Evolutionary conservation across 2,329 filamentous ascomycete genomes (phyloP).

Genomic region (Aspergillus sp.): DNA sequence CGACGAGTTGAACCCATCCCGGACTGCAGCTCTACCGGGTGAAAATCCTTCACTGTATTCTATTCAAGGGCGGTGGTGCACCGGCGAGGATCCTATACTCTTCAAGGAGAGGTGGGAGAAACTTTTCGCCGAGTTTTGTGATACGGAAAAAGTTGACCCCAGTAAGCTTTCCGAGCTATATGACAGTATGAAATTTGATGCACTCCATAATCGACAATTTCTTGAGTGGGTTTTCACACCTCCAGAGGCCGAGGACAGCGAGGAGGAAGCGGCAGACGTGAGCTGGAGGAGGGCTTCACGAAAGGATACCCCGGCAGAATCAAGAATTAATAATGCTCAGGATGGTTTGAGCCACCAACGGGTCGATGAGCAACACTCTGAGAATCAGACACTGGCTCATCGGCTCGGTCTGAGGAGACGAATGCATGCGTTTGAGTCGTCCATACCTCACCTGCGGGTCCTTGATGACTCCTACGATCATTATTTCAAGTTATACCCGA

Average conservation of each 20-base stretch:
- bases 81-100: constrained; percentile 87
- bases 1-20: constrained; percentile 8
- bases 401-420: constrained; percentile 52
- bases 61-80: constrained; percentile 93
- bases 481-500: constrained; percentile 89
- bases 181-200: constrained; percentile 99
- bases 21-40: constrained; percentile 17
- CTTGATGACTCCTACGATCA: constrained; percentile 59
- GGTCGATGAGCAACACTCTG: constrained; percentile 30
- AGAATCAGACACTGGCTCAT: constrained; percentile 36
- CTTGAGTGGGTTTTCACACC: constrained; percentile 97
- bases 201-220: constrained; percentile 92
- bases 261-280: constrained; percentile 52
- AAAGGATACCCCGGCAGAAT: constrained; percentile 22
- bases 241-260: constrained; percentile 72
- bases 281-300: constrained; percentile 20
- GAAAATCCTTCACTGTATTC: constrained; percentile 58
- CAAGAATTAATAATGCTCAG: constrained; percentile 12
- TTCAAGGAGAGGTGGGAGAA: constrained; percentile 99
- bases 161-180: constrained; percentile 98
- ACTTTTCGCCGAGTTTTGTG: constrained; percentile 92
- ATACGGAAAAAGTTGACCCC: constrained; percentile 95
- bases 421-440: constrained; percentile 48
- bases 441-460: constrained; percentile 43
- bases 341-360: constrained; percentile 25